Evolutionary conservation across 495 filamentous ascomycete species (phyloP).

Genomic region (Parmelia sp.): DNA sequence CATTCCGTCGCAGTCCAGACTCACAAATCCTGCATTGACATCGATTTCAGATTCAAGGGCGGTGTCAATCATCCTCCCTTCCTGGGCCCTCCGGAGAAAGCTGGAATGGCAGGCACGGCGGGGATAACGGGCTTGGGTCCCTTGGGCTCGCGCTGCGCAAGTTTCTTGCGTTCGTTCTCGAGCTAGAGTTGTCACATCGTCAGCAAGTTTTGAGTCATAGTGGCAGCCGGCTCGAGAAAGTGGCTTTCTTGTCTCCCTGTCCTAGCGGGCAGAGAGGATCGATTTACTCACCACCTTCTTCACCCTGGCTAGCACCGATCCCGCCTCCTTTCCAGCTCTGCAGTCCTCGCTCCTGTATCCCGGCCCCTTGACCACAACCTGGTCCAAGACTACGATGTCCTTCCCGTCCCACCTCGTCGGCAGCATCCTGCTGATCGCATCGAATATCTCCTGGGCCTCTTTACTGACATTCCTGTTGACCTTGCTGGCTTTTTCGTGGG

Average conservation of each 20-base stretch:
- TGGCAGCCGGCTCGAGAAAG: neutral
- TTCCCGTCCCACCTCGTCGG: conserved; percentile 57
- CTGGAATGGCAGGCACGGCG: conserved; percentile 23
- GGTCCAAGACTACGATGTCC: conserved; percentile 58
- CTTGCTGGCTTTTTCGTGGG: conserved; percentile 49
- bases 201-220: neutral
- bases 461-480: conserved; percentile 57
- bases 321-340: conserved; percentile 42
- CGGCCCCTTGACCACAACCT: conserved; percentile 55
- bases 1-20: neutral
- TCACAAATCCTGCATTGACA: neutral
- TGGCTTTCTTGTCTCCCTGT: neutral
- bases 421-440: conserved; percentile 57
- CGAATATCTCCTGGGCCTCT: conserved; percentile 65
- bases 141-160: conserved; percentile 21
- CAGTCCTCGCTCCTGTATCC: conserved; percentile 55
- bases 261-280: neutral
- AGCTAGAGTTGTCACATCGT: conserved; percentile 9
- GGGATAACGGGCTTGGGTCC: conserved; percentile 25
- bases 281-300: conserved; percentile 56
- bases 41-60: neutral
- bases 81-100: conserved; percentile 21
- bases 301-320: conserved; percentile 49
- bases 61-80: conserved; percentile 20
- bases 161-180: conserved; percentile 26